Evolutionary conservation across 2,329 filamentous ascomycete genomes (phyloP), one percentile per base, ranked within the genome.

Genomic region (Stagonosporopsis tanaceti): DNA sequence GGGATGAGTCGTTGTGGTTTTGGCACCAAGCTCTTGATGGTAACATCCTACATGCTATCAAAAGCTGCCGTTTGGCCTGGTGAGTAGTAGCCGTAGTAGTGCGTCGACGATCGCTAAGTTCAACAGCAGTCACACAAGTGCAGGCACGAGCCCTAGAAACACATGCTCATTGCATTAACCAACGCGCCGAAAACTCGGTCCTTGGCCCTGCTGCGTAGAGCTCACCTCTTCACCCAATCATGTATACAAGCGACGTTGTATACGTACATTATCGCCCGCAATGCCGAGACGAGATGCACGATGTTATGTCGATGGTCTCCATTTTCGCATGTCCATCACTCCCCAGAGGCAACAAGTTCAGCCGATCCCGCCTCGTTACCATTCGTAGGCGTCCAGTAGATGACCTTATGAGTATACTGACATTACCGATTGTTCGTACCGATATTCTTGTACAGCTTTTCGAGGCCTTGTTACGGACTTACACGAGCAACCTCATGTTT

Each of bases 61-160:
- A 92, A 92, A 78, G 90, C 92, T 61, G 90, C 91, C 63, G 92
- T 97, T 27, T 99, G 95, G 94, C 93, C 93, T 75, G 89, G 91
- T 93, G 80, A 82, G 87, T 80, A 37, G 20, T 14, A 17, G 34
- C n/a, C 12, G 28, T 47, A 27, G 24, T 17, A 15, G 11, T 7
- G n/a, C 27, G 7, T 32, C n/a, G 27, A 35, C 15, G 15, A 35
- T 24, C 17, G 28, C 54, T 57, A 50, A 57, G 17, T 25, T 47
- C n/a, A 57, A 47, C 39, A 57, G 54, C 64, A 88, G 87, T 89
- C 41, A 89, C 86, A n/a, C 87, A 87, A 73, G 81, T 89, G 47
- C 89, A 89, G 85, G 85, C 86, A 47, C 84, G 84, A 59, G 87
- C 87, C 27, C 79, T 89, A 39, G 85, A 89, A 69, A 82, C 83